Evolutionary conservation across 805 yeast species (phyloP).

Genomic region (Suhomyces faveliae): DNA sequence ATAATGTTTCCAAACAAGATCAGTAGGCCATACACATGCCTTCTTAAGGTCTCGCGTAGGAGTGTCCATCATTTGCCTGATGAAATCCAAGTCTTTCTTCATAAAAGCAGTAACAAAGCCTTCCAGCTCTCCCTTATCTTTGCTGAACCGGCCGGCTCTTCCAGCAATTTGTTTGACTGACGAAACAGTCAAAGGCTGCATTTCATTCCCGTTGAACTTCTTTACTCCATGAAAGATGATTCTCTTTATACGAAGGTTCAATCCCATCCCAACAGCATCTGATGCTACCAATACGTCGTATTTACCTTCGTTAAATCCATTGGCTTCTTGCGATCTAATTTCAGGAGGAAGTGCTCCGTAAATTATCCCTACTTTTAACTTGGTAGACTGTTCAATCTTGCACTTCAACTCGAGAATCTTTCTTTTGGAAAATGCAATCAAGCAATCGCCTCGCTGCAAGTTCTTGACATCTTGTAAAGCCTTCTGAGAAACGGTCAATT

Average conservation of each 20-base stretch:
- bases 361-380: conserved; percentile 76
- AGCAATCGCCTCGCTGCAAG: conserved; percentile 76
- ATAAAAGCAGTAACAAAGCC: conserved; percentile 56
- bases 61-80: conserved; percentile 48
- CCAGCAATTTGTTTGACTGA: conserved; percentile 92
- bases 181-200: conserved; percentile 53
- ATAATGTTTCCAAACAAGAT: conserved; percentile 62
- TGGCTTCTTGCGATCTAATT: conserved; percentile 82
- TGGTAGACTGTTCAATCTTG: conserved; percentile 61
- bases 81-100: conserved; percentile 40
- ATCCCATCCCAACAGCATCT: conserved; percentile 98
- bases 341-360: conserved; percentile 98
- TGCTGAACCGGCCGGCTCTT: conserved; percentile 80
- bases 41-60: conserved; percentile 52
- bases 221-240: conserved; percentile 66
- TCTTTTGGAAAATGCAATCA: conserved; percentile 80
- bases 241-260: conserved; percentile 79
- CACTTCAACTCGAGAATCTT: conserved; percentile 68
- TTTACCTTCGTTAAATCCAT: conserved; percentile 71
- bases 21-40: conserved; percentile 83
- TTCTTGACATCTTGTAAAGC: conserved; percentile 35
- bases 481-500: conserved; percentile 51
- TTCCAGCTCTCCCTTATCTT: conserved; percentile 34
- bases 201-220: conserved; percentile 68
- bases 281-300: conserved; percentile 88